Conservation (phyloP, 2,329 filamentous ascomycete genomes). For the Triangularia setosa region DNA sequence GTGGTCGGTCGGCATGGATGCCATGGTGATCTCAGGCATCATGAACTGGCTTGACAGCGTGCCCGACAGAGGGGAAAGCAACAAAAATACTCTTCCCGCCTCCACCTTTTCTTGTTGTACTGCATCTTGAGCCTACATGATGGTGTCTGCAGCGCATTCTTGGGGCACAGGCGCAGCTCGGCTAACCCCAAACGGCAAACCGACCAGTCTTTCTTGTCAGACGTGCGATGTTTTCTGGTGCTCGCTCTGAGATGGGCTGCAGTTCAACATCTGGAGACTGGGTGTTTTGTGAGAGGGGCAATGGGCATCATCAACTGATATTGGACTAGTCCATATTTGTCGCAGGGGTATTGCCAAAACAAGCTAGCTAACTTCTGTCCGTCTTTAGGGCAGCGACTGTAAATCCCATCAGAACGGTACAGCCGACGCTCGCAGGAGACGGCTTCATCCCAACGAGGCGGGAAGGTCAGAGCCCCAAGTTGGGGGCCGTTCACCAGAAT, state of each 20-base stretch:
- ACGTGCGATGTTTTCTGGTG: constrained; percentile 15
- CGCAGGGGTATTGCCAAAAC: not conserved
- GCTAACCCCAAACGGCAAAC: constrained; percentile 18
- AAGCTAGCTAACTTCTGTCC: not conserved
- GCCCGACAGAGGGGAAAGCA: not conserved
- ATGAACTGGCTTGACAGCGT: not conserved
- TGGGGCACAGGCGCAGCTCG: constrained; percentile 11
- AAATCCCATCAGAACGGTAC: constrained; percentile 1
- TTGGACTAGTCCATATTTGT: not conserved
- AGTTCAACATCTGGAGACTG: not conserved
- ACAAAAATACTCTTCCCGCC: not conserved
- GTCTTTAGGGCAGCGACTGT: not conserved
- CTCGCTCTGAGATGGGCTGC: constrained; percentile 6
- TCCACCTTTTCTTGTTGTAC: too few relatives aligned
- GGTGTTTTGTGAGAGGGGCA: too few relatives aligned
- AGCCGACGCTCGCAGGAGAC: constrained; percentile 2
- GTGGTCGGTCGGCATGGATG: not conserved
- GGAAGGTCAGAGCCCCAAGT: constrained; percentile 4
- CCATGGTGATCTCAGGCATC: not conserved
- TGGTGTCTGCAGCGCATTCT: not conserved
- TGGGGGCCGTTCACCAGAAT: constrained; percentile 2
- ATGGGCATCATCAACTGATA: not conserved
- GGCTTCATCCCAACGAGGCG: constrained; percentile 5
- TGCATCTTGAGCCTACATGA: not conserved
- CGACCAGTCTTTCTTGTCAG: constrained; percentile 10